Evolutionary conservation across 495 filamentous ascomycete species (phyloP), one percentile per base, ranked within the genome.

Genomic region (Penicillium cinerascens): DNA sequence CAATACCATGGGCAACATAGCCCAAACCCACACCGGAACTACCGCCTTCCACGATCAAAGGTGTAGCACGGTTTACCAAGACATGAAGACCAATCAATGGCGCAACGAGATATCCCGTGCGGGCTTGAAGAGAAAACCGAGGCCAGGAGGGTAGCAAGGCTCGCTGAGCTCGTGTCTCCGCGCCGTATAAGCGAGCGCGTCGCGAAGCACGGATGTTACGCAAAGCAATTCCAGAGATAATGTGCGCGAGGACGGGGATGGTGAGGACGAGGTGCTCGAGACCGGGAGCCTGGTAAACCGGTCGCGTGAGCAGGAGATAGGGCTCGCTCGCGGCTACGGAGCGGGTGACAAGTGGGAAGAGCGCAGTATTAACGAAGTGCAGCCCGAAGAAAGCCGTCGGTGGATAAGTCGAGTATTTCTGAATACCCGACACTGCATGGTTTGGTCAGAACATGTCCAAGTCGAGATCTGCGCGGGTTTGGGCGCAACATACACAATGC

Each of bases 1-100:
- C 84, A 65, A 96, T 91, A 4, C 90, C 92, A 68, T 96, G 91
- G n/a, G 84, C 83, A 0, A 95, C 82, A 67, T 85, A 97, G 18
- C 82, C 84, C 23, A 97, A 70, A 1, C 87, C 87, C 23, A 96
- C 82, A 37, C 91, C 82, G 11, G 87, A 86, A 56, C 85, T 91
- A 33, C 89, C 91, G 1, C 91, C 91, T 29, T 95, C 89, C 15
- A 91, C 78, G 27, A 79, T 70, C 36, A 87, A 58, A 4, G 92
- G 91, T 17, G 92, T 70, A 0, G 78, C 70, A 11, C 92, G 79
- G 59, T 91, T 89, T 48, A 93, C 75, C 21, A 82, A 78, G 1
- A 79, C 77, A 68, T 97, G 92, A 6, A 82, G 78, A 1, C 75
- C 78, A 11, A 92, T 72, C 15, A 91, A 56, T 1, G 79, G 86